A percentile compares a stretch with the other conserved stretches of the same genome.
Evolutionary conservation across 768 basidiomycete species (phyloP).

Genomic region (Leccinellum luteum): DNA sequence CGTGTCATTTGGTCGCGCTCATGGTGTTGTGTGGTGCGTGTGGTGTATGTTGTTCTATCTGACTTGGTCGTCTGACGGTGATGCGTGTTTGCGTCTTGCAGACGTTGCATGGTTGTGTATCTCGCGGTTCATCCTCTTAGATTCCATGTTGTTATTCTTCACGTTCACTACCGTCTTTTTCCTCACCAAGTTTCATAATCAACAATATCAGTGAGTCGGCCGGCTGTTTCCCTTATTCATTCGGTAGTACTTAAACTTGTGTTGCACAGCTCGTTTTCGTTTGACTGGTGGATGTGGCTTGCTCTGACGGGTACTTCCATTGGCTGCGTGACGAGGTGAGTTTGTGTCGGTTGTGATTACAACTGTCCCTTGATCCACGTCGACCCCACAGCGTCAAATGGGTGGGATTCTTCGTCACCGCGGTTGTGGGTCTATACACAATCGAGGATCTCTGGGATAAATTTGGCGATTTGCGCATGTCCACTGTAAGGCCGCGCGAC

Average conservation of each 20-base stretch:
- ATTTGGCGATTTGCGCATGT: conserved; percentile 93
- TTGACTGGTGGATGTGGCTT: conserved; percentile 98
- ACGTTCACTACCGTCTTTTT: conserved; percentile 96
- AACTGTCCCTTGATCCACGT: neutral
- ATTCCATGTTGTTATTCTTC: conserved; percentile 99
- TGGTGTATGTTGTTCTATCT: conserved; percentile 27
- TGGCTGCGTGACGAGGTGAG: conserved; percentile 88
- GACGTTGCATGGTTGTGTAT: conserved; percentile 97
- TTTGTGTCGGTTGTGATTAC: neutral
- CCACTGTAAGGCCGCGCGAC: conserved; percentile 58
- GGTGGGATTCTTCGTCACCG: conserved; percentile 94
- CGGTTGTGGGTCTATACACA: conserved; percentile 93
- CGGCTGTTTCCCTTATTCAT: neutral
- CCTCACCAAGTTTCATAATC: conserved; percentile 94
- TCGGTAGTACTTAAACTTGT: conserved; percentile 2
- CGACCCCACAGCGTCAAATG: conserved; percentile 74
- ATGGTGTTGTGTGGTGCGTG: conserved; percentile 85
- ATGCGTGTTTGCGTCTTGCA: conserved; percentile 25
- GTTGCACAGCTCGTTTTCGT: conserved; percentile 72
- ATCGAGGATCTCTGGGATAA: conserved; percentile 99
- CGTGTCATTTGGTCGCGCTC: conserved; percentile 86
- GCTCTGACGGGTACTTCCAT: conserved; percentile 91
- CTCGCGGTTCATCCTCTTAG: conserved; percentile 94
- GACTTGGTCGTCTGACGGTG: neutral
- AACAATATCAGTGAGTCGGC: conserved; percentile 80